Conservation (phyloP, 177 flowering plant genomes). For the Vitis hybrid region DNA sequence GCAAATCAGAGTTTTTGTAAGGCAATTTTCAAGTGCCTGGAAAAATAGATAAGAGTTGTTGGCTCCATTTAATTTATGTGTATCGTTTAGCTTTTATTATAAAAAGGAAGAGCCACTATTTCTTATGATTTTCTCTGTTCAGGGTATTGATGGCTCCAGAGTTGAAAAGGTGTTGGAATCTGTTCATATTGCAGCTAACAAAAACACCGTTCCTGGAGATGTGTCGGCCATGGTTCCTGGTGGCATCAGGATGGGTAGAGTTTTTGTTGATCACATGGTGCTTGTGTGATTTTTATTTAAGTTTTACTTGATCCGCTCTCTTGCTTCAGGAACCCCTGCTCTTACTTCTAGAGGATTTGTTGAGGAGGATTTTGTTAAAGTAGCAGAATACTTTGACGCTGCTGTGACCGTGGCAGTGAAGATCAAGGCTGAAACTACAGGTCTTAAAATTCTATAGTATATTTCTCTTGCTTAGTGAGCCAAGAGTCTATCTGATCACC, state of each 20-base stretch:
- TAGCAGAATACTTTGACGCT: slow-evolving; percentile 86
- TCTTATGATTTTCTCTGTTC: slow-evolving; percentile 4
- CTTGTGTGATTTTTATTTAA: not conserved
- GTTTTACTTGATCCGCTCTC: slow-evolving; percentile 5
- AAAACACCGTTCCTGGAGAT: slow-evolving; percentile 98
- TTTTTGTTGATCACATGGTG: slow-evolving; percentile 1
- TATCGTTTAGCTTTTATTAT: no score
- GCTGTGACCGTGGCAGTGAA: slow-evolving; percentile 81
- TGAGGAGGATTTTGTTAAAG: slow-evolving; percentile 93
- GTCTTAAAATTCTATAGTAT: slow-evolving; percentile 22
- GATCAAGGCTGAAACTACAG: slow-evolving; percentile 77
- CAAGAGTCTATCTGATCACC: no score
- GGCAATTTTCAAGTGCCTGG: no score
- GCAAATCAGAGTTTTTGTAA: no score
- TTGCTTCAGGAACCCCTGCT: slow-evolving; percentile 88
- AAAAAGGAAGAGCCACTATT: not conserved
- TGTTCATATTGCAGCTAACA: slow-evolving; percentile 98
- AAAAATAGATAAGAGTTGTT: no score
- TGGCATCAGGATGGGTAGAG: slow-evolving; percentile 96
- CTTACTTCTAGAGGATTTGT: slow-evolving; percentile 93
- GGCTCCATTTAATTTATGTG: no score
- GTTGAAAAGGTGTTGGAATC: slow-evolving; percentile 92
- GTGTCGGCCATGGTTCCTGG: slow-evolving; percentile 99
- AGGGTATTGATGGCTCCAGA: slow-evolving; percentile 99
- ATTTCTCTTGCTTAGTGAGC: no score